Evolutionary conservation across 2,329 filamentous ascomycete species (phyloP), one percentile per base, ranked within the genome.

Genomic region (Scedosporium minutisporum): DNA sequence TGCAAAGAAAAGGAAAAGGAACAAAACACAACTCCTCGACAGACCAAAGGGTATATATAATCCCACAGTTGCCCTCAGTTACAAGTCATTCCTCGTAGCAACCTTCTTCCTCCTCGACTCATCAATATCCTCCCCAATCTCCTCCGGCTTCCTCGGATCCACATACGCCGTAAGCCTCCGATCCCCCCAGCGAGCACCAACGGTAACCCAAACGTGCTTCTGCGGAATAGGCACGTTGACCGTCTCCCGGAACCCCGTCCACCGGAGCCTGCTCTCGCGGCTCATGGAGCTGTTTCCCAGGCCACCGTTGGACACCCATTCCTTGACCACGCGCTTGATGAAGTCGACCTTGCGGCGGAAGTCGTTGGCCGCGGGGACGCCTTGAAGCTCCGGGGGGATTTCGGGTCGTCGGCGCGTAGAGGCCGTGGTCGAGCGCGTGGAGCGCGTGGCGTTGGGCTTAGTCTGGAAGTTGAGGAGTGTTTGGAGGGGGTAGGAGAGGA

Each of bases 271-370:
- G 10, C 74, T 71, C 51, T 82, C 79, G 62, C 78, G 77, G 64
- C 76, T 77, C 80, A 87, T 86, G 65, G 82, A 78, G 66, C 83
- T 85, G 71, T 85, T 86, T 61, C 90, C 90, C 38, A 93, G 74
- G 1, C 90, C 90, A 3, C 85, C 86, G 67, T 88, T 87, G 62
- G 71, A 69, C 12, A 86, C 82, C 90, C 90, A 93, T 71, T 91
- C 87, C 66, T 81, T 82, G 10, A 91, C 80, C 16, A 91, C 81
- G 60, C 81, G 75, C 66, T 82, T 80, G 68, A 93, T 84, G 70
- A 93, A 93, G 64, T 86, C 82, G 63, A 93, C 82, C 77, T 93
- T 93, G 68, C 80, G 80, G 41, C 87, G 84, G 70, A 93, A 84
- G 66, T 87, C 83, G 71, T 93, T 93, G 48, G 87, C 87, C 21